Conservation (phyloP, 176 grass and related monocot species). For the Luzula sylvatica region DNA sequence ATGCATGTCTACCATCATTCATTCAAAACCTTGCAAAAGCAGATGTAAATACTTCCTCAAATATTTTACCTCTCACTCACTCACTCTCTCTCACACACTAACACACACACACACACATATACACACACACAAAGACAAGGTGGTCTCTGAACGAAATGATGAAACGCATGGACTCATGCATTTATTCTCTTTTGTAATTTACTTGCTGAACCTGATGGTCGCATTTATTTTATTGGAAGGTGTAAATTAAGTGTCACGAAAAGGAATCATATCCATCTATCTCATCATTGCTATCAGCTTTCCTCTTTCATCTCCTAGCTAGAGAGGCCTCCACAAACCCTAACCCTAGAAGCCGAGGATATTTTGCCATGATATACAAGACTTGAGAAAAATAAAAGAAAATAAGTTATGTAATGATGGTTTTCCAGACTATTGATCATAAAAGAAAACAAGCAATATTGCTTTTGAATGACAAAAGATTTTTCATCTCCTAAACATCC, state of each 20-base stretch:
- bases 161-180: constrained; percentile 21
- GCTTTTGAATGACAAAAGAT: no score
- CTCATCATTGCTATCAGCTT: constrained; percentile 19
- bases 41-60: not conserved
- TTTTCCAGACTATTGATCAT: no score
- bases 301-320: not conserved
- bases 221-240: constrained; percentile 25
- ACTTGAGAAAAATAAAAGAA: no score
- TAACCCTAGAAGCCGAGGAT: no score
- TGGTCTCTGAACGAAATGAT: constrained; percentile 19
- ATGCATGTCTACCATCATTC: not conserved
- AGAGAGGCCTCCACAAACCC: no score
- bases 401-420: no score
- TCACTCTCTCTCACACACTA: not conserved
- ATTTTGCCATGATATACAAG: no score
- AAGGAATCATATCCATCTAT: not conserved
- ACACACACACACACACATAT: not conserved
- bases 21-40: not conserved
- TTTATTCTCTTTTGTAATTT: constrained; percentile 21
- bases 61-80: not conserved
- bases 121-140: constrained; percentile 11
- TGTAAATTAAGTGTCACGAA: constrained; percentile 16
- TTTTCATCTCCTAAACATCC: no score
- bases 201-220: not conserved
- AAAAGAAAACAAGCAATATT: no score